Evolutionary conservation across 1,284 basidiomycete genomes (phyloP), one percentile per base, ranked within the genome.

Genomic region (Cerioporus squamosus): DNA sequence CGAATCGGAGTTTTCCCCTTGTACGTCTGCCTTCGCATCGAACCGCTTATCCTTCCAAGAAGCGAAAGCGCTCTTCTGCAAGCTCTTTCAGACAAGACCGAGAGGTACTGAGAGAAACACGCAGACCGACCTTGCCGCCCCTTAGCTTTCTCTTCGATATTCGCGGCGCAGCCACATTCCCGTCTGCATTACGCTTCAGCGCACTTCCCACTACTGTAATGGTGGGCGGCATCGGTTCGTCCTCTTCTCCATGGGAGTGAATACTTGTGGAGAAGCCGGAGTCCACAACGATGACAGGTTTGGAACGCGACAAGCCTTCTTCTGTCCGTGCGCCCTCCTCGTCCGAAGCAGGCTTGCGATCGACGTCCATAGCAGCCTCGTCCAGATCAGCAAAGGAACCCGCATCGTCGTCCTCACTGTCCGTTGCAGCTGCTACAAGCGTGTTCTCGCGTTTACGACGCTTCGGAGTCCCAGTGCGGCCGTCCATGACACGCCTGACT

Each of bases 111-210:
- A 6, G 3, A 29, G 29, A 36, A 10, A 36, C 33, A 36, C 10
- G 33, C 44, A 52, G 24, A 40, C 75, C 1, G 44, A 85, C 86
- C 73, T 80, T 78, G 60, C 74, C 74, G 23, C 61, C 66, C 51
- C 75, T 73, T n/a, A 72, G 66, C 44, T 73, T 77, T 61, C 72
- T 77, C 53, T 74, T 75, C 17, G 81, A 70, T 8, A 85, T 64
- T 51, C 75, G 80, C 10, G 86, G 85, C 1, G 77, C 72, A 5
- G 77, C 68, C 3, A 78, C 67, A 18, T 78, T 81, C 2, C 88
- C 89, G 66, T 90, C 84, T 0, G 79, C 57, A 63, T 87, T 85
- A 43, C 81, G 76, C 55, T 80, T 80, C 22, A 91, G 72, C 2
- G 86, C 87, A 58, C 83, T 77, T 2, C 88, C 88, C n/a, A 86